phyloP scores from a whole-genome alignment of 495 filamentous ascomycete genomes.

The Aspergillus ostianus region DNA sequence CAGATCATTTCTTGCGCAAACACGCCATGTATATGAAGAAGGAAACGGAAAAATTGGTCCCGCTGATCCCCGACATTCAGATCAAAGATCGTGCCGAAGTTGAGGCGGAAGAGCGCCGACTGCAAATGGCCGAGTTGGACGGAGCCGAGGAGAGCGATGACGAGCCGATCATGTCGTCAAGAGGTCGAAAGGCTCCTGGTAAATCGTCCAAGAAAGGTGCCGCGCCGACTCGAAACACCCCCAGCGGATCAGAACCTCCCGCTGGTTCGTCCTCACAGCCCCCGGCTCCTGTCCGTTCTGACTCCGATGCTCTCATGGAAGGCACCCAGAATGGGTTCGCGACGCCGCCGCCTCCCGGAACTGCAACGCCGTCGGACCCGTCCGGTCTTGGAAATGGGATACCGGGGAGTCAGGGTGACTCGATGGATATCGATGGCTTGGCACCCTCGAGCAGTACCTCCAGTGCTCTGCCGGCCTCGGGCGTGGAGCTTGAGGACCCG shows the following conservation, averaged over 20 bases:
- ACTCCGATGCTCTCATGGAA: conserved; percentile 62
- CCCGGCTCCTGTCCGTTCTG: conserved; percentile 50
- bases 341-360: conserved; percentile 77
- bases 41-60: conserved; percentile 92
- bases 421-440: conserved; percentile 75
- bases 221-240: conserved; percentile 67
- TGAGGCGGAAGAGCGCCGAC: conserved; percentile 89
- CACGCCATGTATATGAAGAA: conserved; percentile 96
- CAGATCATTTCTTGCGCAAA: conserved; percentile 81
- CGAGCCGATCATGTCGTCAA: conserved; percentile 96
- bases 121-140: conserved; percentile 73
- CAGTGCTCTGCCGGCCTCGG: conserved; percentile 39
- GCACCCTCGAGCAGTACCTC: conserved; percentile 60
- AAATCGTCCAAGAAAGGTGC: conserved; percentile 78
- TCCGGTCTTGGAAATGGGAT: conserved; percentile 58
- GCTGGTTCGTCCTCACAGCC: conserved; percentile 55
- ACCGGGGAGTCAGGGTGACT: conserved; percentile 68
- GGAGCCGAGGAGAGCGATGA: conserved; percentile 91
- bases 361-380: conserved; percentile 72
- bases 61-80: conserved; percentile 88
- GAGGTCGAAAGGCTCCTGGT: conserved; percentile 84
- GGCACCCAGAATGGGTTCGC: conserved; percentile 79
- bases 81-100: conserved; percentile 91
- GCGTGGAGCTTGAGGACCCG: conserved; percentile 68
- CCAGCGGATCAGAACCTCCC: conserved; percentile 69